Evolutionary conservation across 306 rosid species (phyloP).

Genomic region (Quercus bicolor): DNA sequence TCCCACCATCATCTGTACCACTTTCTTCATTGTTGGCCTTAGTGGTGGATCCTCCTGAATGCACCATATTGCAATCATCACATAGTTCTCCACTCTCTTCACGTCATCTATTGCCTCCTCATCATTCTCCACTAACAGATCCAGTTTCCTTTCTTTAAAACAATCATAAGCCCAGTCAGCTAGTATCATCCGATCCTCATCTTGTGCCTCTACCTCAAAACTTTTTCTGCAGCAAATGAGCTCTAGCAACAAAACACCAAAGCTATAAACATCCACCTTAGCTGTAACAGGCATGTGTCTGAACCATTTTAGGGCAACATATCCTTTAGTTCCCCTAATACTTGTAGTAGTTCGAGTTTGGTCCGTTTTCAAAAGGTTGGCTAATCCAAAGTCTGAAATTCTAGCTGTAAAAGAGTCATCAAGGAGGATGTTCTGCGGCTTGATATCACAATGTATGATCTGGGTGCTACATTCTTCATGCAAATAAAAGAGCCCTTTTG

Average conservation of each 20-base stretch:
- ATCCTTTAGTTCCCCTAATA: constrained; percentile 23
- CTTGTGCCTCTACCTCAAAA: neutral
- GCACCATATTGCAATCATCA: no score
- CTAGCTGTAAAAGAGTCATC: constrained; percentile 25
- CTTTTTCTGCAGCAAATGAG: constrained; percentile 35
- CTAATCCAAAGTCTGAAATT: constrained; percentile 35
- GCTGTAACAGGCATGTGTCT: constrained; percentile 22
- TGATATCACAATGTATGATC: constrained; percentile 36
- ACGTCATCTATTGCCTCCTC: no score
- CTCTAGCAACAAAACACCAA: constrained; percentile 30
- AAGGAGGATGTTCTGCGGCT: constrained; percentile 40
- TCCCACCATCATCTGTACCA: no score
- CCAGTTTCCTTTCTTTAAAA: neutral
- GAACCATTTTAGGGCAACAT: constrained; percentile 30
- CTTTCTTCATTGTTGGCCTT: no score
- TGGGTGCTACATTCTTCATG: constrained; percentile 34
- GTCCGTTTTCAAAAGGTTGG: constrained; percentile 24
- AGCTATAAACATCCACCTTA: constrained; percentile 42
- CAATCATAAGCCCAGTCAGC: constrained; percentile 41
- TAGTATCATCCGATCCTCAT: constrained; percentile 15
- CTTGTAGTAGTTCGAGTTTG: constrained; percentile 15
- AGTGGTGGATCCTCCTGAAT: no score
- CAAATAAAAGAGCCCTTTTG: constrained; percentile 20
- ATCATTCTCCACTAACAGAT: neutral
- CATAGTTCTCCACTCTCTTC: no score